Percentiles rank a stretch among this genome's conserved stretches.
phyloP scores from a whole-genome alignment of 176 grass and related monocot species.

The Oryza meridionalis region DNA sequence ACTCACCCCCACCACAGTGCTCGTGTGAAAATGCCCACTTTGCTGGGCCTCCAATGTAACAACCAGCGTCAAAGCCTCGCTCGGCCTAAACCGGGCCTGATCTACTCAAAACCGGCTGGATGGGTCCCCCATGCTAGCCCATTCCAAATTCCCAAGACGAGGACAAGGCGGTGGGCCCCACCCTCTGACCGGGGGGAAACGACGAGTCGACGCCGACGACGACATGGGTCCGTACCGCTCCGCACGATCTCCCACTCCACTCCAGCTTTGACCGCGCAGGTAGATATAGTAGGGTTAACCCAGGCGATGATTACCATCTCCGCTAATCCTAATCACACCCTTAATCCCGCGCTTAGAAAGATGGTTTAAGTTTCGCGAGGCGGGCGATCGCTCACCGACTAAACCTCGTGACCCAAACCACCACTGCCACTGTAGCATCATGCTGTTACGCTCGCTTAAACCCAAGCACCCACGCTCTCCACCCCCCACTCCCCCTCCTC shows the following conservation, averaged over 20 bases:
- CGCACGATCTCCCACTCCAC: conserved; percentile 14
- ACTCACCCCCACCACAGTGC: no score
- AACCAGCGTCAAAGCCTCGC: no score
- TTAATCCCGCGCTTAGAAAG: no score
- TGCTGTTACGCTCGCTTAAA: not conserved
- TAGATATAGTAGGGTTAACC: no score
- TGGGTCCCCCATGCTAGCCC: not conserved
- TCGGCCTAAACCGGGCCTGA: no score
- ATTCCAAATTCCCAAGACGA: not conserved
- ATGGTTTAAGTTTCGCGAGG: no score
- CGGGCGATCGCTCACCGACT: not conserved
- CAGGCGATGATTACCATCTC: not conserved
- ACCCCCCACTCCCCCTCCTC: not conserved
- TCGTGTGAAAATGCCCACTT: no score
- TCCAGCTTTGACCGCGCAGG: conserved; percentile 17
- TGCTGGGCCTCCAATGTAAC: no score
- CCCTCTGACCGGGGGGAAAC: not conserved
- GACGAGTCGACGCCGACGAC: not conserved
- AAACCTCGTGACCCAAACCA: not conserved
- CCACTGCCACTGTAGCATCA: no score
- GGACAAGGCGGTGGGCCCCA: not conserved
- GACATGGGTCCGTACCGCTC: conserved; percentile 32
- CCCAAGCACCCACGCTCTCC: not conserved
- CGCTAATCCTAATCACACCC: not conserved
- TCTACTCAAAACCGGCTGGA: no score